Evolutionary conservation across 148 eudicot genomes (phyloP).

Genomic region (Chenopodium formosanum): DNA sequence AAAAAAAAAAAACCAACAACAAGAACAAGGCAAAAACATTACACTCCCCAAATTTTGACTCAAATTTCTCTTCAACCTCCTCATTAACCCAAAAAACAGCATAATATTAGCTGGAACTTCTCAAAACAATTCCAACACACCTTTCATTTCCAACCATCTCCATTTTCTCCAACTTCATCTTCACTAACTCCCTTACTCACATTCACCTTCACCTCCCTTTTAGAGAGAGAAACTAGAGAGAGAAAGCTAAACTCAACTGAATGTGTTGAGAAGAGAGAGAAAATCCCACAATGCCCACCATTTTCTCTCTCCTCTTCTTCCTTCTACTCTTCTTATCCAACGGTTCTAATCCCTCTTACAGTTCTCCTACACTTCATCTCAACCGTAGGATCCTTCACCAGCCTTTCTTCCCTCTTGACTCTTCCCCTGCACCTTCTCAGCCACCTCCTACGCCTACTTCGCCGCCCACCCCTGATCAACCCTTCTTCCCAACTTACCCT

Average conservation of each 20-base stretch:
- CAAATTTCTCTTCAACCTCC: not conserved
- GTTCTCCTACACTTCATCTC: conserved; percentile 22
- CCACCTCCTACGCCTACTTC: conserved; percentile 36
- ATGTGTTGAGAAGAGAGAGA: not conserved
- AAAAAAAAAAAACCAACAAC: too few relatives aligned
- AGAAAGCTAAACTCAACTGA: not conserved
- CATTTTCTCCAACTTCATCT: not conserved
- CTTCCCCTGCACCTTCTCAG: conserved; percentile 35
- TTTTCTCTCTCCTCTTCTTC: conserved; percentile 25
- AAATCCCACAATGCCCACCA: conserved; percentile 29
- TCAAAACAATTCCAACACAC: not conserved
- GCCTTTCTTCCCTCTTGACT: conserved; percentile 62
- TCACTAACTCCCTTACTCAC: not conserved
- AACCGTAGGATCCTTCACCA: conserved; percentile 85
- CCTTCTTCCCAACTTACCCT: conserved; percentile 64
- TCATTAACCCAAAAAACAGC: conserved; percentile 10
- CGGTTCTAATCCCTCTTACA: conserved; percentile 9
- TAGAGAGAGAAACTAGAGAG: not conserved
- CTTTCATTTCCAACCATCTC: not conserved
- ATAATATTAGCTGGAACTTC: conserved; percentile 33
- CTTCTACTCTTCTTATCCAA: conserved; percentile 25
- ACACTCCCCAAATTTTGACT: too few relatives aligned
- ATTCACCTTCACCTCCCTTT: not conserved
- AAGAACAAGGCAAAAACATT: too few relatives aligned
- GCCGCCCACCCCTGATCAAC: conserved; percentile 44